Evolutionary conservation across 371 early-diverging fungal species (phyloP), one percentile per base, ranked within the genome.

Genomic region (Mortierella sp.): DNA sequence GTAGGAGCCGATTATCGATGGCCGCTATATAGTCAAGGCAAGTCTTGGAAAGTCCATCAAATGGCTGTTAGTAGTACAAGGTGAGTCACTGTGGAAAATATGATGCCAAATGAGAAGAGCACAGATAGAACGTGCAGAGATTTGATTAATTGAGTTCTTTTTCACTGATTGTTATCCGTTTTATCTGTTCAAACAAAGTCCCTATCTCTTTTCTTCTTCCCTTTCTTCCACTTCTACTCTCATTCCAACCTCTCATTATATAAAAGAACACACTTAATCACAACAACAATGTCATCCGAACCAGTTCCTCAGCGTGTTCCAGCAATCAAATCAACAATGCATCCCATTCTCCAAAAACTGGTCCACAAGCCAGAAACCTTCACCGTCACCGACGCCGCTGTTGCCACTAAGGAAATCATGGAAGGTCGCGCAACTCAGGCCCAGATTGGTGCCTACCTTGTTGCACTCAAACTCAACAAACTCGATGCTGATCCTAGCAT

Each of bases 361-460:
- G 83, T 92, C 45, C 86, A 86, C 10, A 76, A 87, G 15, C 94
- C 96, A 1, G 72, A 85, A 1, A 73, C 87, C 21, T 94, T 96
- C 77, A 89, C 93, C 15, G 78, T 93, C 0, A 85, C 88, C 1
- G 88, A 92, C 67, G 95, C 94, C 1, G 83, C 87, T 48, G 55
- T 63, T 15, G 93, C 94, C 15, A 86, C 96, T 55, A 79, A 87
- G 43, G 89, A 88, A 58, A 94, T 97, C 65, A 95, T 98, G 94
- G 79, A 83, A 21, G 93, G 93, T 9, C 65, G 87, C 28, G 94
- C 93, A 1, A 92, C 93, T 28, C 89, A 88, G 11, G 92, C 96
- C 22, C 98, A 98, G 84, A 93, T 94, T 58, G 94, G 94, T 13
- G 95, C 95, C 0, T 97, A 97, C 68, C 86, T 98, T 38, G 85